Percentiles rank a stretch among this genome's conserved stretches.
These are phyloP conservation scores for Pestalotiopsis sp. DNA, from an alignment of 2,329 filamentous ascomycete genomes.

Conservation along the genomic window DNA sequence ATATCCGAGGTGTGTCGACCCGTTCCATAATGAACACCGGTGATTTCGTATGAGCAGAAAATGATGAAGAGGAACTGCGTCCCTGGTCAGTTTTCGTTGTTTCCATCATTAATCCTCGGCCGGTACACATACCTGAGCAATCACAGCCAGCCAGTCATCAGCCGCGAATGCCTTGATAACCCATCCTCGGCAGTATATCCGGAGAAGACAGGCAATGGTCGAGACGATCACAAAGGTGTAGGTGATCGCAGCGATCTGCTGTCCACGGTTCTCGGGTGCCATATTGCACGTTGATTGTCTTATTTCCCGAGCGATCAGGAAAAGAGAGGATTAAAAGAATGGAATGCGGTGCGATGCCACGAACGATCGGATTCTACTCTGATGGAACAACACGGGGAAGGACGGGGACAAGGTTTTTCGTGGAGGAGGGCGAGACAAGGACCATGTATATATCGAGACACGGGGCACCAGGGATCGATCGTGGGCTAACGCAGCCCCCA, in stretches of 20 bases:
- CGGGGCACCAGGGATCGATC: not conserved
- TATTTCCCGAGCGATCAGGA: not conserved
- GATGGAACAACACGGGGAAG: not conserved
- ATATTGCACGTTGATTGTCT: not conserved
- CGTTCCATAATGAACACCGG: conserved; percentile 30
- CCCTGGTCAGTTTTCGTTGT: not conserved
- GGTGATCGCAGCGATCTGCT: conserved; percentile 28
- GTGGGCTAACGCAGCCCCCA: not conserved
- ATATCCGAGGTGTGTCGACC: conserved; percentile 27
- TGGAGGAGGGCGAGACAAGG: not conserved
- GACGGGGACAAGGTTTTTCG: not conserved
- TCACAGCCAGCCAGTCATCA: conserved; percentile 37
- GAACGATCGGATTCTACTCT: not conserved
- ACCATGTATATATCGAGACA: not conserved
- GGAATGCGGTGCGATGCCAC: not conserved
- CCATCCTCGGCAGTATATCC: conserved; percentile 34
- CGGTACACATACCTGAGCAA: conserved; percentile 28
- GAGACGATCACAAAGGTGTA: conserved; percentile 37
- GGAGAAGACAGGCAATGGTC: conserved; percentile 31
- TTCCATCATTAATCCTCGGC: not conserved
- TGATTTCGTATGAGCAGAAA: conserved; percentile 29
- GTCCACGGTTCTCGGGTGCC: conserved; percentile 21
- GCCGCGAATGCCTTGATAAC: conserved; percentile 33
- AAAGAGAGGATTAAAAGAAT: not conserved
- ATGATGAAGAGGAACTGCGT: conserved; percentile 25